Base-by-base conservation (phyloP, 192 early-diverging fungal species). In the Phycomyces blakesleeanus region DNA sequence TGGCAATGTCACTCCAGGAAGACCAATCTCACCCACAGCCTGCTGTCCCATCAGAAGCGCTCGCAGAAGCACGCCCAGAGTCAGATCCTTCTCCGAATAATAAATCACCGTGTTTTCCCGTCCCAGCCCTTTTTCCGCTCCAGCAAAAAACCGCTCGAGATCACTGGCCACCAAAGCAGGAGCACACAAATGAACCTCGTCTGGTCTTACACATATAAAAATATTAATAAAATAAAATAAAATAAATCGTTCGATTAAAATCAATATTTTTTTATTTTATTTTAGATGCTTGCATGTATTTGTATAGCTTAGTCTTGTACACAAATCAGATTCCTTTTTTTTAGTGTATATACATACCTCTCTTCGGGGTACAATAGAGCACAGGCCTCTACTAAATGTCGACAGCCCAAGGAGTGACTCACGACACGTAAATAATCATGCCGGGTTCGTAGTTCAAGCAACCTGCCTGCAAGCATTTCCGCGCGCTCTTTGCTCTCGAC, bases 351-450 rank as follows among this genome's bases (percentile, higher is more conserved):
- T 12, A 7, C 9, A 6, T 56, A 61, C 62, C 73, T 54, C 40
- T 69, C 59, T 7, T 65, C 24, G 11, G 47, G 52, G 5, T 42
- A 27, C 40, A 76, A 34, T 1, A 67, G 26, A 20, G 61, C 40
- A 34, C 69, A 66, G 0, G 74, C 74, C 52, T 71, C 68, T 15
- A 76, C 62, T 12, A 76, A 61, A 55, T 76, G 74, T 24, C 68
- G 44, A 59, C 74, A 76, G 1, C 74, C 74, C 12, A 76, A 34
- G 4, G 68, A 71, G 51, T 76, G 74, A 0, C 63, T 64, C 5
- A 76, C 68, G 11, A 76, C 65, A 16, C 74, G 57, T 1, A 76
- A 26, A n/a, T 62, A 44, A 11, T 66, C 61, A 25, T 76, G 47
- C 44, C 63, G 55, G 14, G 57, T 44, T 38, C 74, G 61, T 5